phyloP scores from a whole-genome alignment of 257 asterid genomes.

The Avicennia marina region DNA sequence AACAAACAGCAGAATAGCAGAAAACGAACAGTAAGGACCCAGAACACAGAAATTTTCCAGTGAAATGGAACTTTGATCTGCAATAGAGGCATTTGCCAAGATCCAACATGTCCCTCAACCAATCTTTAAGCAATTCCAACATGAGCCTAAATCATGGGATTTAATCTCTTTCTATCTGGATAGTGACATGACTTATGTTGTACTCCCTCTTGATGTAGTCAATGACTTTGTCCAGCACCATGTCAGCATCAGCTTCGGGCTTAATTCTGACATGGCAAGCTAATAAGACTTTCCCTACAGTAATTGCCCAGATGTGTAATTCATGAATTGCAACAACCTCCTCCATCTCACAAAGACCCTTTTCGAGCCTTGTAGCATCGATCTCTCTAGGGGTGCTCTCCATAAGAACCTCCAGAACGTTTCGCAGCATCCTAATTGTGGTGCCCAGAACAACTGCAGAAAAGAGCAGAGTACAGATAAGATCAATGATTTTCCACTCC shows the following conservation, averaged over 20 bases:
- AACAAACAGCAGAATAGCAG: not conserved
- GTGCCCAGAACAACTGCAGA: slow-evolving; percentile 63
- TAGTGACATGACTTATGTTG: slow-evolving; percentile 82
- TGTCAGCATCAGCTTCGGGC: slow-evolving; percentile 75
- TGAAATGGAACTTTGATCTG: not conserved
- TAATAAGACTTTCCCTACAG: slow-evolving; percentile 73
- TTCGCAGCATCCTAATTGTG: slow-evolving; percentile 70
- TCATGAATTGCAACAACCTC: slow-evolving; percentile 85
- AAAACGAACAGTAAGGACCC: not conserved
- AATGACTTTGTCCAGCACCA: slow-evolving; percentile 69
- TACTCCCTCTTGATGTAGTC: slow-evolving; percentile 73
- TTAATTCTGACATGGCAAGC: slow-evolving; percentile 84
- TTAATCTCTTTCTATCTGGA: slow-evolving; percentile 78
- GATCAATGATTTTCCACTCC: slow-evolving; percentile 79
- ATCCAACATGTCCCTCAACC: not conserved
- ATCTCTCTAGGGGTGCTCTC: slow-evolving; percentile 94
- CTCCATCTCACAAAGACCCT: slow-evolving; percentile 82
- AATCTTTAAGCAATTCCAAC: not conserved
- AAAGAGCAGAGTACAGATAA: slow-evolving; percentile 76
- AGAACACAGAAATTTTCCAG: not conserved
- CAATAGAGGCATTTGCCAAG: not conserved
- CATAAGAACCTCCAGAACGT: slow-evolving; percentile 83
- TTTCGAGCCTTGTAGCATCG: slow-evolving; percentile 72
- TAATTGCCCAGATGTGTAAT: slow-evolving; percentile 92
- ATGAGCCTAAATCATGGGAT: not conserved